A percentile compares a stretch with the other conserved stretches of the same genome.
These are phyloP conservation scores for Phytophthora sp. DNA, from an alignment of 352 stramenopile genomes.

Conservation along the genomic window DNA sequence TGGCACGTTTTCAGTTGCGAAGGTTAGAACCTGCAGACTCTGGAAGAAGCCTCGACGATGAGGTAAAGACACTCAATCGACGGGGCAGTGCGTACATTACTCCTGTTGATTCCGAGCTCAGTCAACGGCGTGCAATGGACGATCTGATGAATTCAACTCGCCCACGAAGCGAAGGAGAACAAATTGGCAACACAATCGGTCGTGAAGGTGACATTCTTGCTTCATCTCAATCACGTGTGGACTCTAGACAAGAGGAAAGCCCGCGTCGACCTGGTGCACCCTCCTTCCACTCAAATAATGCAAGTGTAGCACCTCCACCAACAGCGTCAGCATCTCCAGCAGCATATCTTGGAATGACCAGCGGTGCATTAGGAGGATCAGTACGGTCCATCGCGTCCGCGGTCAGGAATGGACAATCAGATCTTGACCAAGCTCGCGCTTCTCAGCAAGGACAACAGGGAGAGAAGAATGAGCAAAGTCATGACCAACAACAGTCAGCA, in stretches of 20 bases:
- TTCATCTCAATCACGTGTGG: conserved; percentile 7
- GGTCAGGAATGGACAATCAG: conserved; percentile 3
- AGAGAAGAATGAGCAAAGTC: conserved; percentile 8
- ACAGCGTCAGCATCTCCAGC: conserved; percentile 8
- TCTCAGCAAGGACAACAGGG: not conserved
- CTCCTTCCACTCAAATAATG: conserved; percentile 14
- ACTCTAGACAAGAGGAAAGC: conserved; percentile 22
- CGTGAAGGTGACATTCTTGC: conserved; percentile 2
- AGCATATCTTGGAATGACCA: not conserved
- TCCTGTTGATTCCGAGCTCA: conserved; percentile 23
- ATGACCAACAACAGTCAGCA: not conserved
- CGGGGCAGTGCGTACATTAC: conserved; percentile 12
- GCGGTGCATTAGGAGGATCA: conserved; percentile 5
- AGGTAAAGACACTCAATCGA: not conserved
- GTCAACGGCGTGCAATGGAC: conserved; percentile 9
- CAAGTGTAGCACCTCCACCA: conserved; percentile 1
- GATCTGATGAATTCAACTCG: conserved; percentile 19
- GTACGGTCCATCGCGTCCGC: conserved; percentile 3
- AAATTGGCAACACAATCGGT: conserved; percentile 7
- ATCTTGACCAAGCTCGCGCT: conserved; percentile 8
- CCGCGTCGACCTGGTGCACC: conserved; percentile 18
- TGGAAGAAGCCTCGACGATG: not conserved
- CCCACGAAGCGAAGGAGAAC: conserved; percentile 16
- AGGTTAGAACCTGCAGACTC: conserved; percentile 22
- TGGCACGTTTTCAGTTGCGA: conserved; percentile 59